Percentiles rank a stretch among this genome's conserved stretches.
Evolutionary conservation across 2,329 filamentous ascomycete genomes (phyloP).

Genomic region (Fusarium dimerum): DNA sequence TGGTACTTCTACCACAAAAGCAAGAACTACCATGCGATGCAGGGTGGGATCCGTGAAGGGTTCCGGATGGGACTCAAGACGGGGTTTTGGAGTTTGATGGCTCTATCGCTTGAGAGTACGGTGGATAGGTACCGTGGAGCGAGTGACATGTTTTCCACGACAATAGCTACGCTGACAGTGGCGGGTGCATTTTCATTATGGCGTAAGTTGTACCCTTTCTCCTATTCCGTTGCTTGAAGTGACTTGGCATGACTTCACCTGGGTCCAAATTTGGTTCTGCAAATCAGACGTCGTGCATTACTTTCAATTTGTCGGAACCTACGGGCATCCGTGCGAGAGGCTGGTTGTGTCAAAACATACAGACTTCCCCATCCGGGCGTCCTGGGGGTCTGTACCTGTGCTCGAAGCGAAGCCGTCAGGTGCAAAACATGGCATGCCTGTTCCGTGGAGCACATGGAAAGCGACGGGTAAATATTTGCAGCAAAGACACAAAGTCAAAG

Average conservation of each 20-base stretch:
- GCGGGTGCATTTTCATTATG: constrained; percentile 85
- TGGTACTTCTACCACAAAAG: constrained; percentile 99
- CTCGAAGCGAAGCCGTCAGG: constrained; percentile 11
- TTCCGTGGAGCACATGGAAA: constrained; percentile 18
- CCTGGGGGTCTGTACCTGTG: constrained; percentile 4
- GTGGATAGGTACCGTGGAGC: constrained; percentile 72
- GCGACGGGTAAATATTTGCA: constrained; percentile 27
- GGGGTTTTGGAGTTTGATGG: constrained; percentile 71
- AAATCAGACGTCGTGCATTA: constrained; percentile 1
- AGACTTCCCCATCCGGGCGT: neutral
- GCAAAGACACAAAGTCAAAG: too few species aligned
- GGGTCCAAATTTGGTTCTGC: neutral
- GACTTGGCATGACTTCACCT: neutral
- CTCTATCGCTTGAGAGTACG: constrained; percentile 81
- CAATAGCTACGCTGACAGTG: constrained; percentile 79
- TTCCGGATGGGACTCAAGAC: constrained; percentile 71
- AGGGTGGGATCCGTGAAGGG: constrained; percentile 78
- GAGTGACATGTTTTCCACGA: constrained; percentile 78
- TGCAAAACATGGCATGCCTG: neutral
- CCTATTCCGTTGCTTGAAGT: neutral
- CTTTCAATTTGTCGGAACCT: constrained; percentile 3
- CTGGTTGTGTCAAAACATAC: neutral
- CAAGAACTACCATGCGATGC: constrained; percentile 88
- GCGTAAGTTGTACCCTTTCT: constrained; percentile 57
- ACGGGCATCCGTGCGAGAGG: neutral